phyloP scores from a whole-genome alignment of 495 filamentous ascomycete species.

The Zalerion maritima region DNA sequence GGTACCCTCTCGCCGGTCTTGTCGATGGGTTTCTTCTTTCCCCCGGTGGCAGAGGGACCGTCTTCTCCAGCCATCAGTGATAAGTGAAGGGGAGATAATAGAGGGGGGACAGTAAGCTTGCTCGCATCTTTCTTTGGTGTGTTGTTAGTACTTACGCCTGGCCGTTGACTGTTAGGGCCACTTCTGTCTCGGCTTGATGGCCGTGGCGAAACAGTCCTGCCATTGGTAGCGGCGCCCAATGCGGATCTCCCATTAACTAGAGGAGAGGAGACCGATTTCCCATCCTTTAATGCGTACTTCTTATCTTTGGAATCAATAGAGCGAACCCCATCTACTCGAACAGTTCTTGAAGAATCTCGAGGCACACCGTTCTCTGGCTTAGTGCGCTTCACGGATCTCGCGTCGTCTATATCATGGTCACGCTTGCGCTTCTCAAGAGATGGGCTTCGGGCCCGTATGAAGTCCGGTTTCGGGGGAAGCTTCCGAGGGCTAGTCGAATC shows the following conservation, averaged over 20 bases:
- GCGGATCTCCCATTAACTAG: constrained; percentile 3
- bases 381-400: constrained; percentile 21
- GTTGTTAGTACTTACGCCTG: constrained; percentile 11
- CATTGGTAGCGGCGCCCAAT: constrained; percentile 14
- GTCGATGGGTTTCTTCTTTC: constrained; percentile 16
- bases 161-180: constrained; percentile 21
- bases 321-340: constrained; percentile 1
- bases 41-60: constrained; percentile 10
- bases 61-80: constrained; percentile 18
- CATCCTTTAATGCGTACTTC: constrained; percentile 10
- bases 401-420: constrained; percentile 20
- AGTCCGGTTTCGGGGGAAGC: constrained; percentile 8
- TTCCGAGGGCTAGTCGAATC: constrained; percentile 2
- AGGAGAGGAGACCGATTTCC: constrained; percentile 9
- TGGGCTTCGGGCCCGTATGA: constrained; percentile 12
- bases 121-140: constrained; percentile 10
- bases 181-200: constrained; percentile 16
- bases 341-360: constrained; percentile 8
- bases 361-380: constrained; percentile 16
- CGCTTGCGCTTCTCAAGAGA: constrained; percentile 26
- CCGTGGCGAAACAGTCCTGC: constrained; percentile 11
- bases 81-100: constrained; percentile 29
- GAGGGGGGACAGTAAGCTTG: constrained; percentile 18
- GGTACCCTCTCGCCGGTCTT: constrained; percentile 10
- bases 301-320: constrained; percentile 12